A percentile compares a stretch with the other conserved stretches of the same genome.
Evolutionary conservation across 768 basidiomycete species (phyloP).

Genomic region (Lyophyllum semitale): DNA sequence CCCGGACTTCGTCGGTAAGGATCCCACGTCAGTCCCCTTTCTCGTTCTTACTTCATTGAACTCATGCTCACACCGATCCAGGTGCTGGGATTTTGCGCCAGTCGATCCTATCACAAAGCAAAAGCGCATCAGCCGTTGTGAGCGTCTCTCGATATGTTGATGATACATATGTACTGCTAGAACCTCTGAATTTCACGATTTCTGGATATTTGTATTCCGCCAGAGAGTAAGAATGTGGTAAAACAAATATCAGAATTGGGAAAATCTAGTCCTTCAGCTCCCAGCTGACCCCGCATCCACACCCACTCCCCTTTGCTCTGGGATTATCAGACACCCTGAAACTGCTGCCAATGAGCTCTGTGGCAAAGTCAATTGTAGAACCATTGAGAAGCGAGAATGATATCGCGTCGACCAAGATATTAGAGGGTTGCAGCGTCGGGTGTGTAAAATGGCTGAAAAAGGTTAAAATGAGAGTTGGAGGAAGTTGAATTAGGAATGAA

Average conservation of each 20-base stretch:
- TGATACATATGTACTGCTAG: no score
- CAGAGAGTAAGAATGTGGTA: neutral
- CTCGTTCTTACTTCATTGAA: neutral
- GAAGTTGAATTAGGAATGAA: neutral
- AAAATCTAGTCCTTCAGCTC: slow-evolving; percentile 62
- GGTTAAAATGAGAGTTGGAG: slow-evolving; percentile 3
- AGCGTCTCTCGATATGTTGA: neutral
- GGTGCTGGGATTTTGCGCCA: slow-evolving; percentile 26
- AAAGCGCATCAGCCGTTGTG: neutral
- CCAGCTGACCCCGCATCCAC: slow-evolving; percentile 97
- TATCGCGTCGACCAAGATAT: slow-evolving; percentile 82
- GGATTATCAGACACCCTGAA: slow-evolving; percentile 87
- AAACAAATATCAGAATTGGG: neutral
- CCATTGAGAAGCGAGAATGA: slow-evolving; percentile 87
- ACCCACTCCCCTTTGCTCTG: slow-evolving; percentile 85
- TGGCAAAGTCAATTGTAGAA: slow-evolving; percentile 86
- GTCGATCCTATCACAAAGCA: slow-evolving; percentile 26
- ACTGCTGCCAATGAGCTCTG: slow-evolving; percentile 92
- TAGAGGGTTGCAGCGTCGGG: slow-evolving; percentile 68
- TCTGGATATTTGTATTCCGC: neutral
- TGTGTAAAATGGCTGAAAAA: slow-evolving; percentile 66
- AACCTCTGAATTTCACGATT: neutral
- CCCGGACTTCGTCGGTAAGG: slow-evolving; percentile 21
- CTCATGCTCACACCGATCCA: slow-evolving; percentile 5
- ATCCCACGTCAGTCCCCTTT: slow-evolving; percentile 18